Percentiles rank a stretch among this genome's conserved stretches.
Conservation (phyloP, 2,329 filamentous ascomycete species). For the Phoma sp. region DNA sequence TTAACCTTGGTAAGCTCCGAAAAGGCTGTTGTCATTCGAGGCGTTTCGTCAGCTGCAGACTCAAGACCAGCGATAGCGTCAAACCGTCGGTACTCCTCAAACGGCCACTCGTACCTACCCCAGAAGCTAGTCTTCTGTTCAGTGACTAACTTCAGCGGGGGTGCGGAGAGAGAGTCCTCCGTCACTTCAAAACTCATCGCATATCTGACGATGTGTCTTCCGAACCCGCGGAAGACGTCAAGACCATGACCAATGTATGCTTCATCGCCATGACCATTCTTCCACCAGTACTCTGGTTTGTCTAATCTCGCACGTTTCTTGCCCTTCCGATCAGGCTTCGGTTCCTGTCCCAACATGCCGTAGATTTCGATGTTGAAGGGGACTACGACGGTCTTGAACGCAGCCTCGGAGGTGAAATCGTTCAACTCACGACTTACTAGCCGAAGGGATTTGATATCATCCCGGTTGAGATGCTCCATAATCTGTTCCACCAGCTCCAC, state of each 20-base stretch:
- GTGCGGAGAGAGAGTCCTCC: conserved; percentile 57
- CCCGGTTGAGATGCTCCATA: conserved; percentile 60
- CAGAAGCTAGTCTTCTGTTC: conserved; percentile 65
- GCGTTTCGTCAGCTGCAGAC: conserved; percentile 67
- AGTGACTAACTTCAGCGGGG: conserved; percentile 64
- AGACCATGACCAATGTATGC: conserved; percentile 64
- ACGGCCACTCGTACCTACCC: conserved; percentile 71
- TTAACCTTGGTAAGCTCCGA: conserved; percentile 61
- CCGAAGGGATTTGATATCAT: conserved; percentile 66
- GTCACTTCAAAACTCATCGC: conserved; percentile 74
- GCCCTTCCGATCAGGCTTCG: conserved; percentile 44
- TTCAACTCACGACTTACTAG: conserved; percentile 68
- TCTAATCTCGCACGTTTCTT: conserved; percentile 42
- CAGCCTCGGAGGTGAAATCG: conserved; percentile 60
- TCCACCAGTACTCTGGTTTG: conserved; percentile 48
- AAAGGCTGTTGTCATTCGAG: conserved; percentile 67
- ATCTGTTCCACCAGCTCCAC: conserved; percentile 69
- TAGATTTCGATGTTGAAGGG: conserved; percentile 71
- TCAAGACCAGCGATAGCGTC: conserved; percentile 66
- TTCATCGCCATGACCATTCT: conserved; percentile 52
- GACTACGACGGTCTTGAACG: conserved; percentile 69
- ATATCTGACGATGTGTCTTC: conserved; percentile 65
- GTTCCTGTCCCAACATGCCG: conserved; percentile 55
- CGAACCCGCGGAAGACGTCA: conserved; percentile 67
- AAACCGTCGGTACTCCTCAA: conserved; percentile 64